Percentiles rank a stretch among this genome's conserved stretches.
phyloP scores from a whole-genome alignment of 1,139 yeast species.

The Geotrichum australiense region DNA sequence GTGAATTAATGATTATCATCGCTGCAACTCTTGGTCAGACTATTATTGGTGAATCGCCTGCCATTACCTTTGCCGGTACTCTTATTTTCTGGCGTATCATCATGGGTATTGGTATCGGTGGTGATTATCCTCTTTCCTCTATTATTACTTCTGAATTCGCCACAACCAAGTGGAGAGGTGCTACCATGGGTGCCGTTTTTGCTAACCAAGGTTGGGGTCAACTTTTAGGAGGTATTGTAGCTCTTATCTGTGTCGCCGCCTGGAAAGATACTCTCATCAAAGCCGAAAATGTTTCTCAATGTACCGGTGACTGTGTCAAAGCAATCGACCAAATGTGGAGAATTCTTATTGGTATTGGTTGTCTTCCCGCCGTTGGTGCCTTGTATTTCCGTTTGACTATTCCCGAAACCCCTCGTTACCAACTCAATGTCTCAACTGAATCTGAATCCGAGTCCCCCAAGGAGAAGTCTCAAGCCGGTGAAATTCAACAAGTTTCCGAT shows the following conservation, averaged over 20 bases:
- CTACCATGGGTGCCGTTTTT: conserved; percentile 37
- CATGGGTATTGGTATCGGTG: conserved; percentile 80
- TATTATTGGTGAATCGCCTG: conserved; percentile 47
- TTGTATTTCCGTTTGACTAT: conserved; percentile 85
- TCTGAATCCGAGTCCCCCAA: conserved; percentile 43
- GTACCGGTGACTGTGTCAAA: conserved; percentile 51
- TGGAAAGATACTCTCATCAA: conserved; percentile 52
- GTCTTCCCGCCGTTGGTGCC: conserved; percentile 78
- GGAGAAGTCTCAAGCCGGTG: conserved; percentile 38
- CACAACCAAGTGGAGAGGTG: conserved; percentile 36
- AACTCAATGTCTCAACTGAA: conserved; percentile 58
- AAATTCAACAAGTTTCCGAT: conserved; percentile 30
- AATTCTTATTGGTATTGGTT: conserved; percentile 77
- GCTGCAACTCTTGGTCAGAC: conserved; percentile 65
- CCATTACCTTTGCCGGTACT: conserved; percentile 58
- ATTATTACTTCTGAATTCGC: conserved; percentile 38
- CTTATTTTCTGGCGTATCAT: conserved; percentile 37
- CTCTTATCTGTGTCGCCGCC: conserved; percentile 32
- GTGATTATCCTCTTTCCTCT: conserved; percentile 97
- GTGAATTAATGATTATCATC: conserved; percentile 75
- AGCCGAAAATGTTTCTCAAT: conserved; percentile 56
- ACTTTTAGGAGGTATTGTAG: conserved; percentile 35
- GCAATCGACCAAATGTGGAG: conserved; percentile 96
- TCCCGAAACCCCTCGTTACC: conserved; percentile 88
- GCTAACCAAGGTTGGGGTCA: conserved; percentile 42